Conservation (phyloP, 129 eudicot genomes). For the Apium graveolens region DNA sequence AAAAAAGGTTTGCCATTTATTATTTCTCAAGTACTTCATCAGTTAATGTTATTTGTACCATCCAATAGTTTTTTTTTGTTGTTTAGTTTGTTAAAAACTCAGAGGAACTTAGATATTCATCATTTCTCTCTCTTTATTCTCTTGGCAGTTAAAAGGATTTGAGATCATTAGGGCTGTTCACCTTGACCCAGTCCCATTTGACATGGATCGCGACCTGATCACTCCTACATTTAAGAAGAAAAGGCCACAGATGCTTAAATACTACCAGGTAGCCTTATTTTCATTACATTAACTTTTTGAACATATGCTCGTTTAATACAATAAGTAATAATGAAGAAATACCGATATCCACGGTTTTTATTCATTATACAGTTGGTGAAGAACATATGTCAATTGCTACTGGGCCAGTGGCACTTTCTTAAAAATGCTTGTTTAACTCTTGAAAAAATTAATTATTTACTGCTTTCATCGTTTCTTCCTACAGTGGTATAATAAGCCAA, state of each 20-base stretch:
- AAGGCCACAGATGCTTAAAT: conserved; percentile 75
- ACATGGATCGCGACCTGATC: conserved; percentile 84
- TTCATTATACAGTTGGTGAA: neutral
- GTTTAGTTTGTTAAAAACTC: neutral
- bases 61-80: neutral
- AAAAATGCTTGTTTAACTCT: neutral
- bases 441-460: neutral
- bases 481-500: neutral
- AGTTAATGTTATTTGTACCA: neutral
- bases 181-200: conserved; percentile 81
- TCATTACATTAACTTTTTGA: neutral
- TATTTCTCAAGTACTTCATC: neutral
- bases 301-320: neutral
- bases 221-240: conserved; percentile 85
- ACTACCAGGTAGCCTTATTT: conserved; percentile 55
- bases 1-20: conserved; percentile 49
- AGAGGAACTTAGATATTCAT: neutral
- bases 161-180: conserved; percentile 67
- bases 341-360: neutral
- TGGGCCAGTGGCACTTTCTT: neutral
- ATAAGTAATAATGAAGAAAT: no score
- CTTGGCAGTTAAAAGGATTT: conserved; percentile 79
- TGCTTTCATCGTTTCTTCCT: neutral
- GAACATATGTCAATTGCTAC: neutral
- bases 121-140: neutral